These are phyloP conservation scores for Aspergillus viridinutans DNA, from an alignment of 2,329 filamentous ascomycete species.

Conservation along the genomic window DNA sequence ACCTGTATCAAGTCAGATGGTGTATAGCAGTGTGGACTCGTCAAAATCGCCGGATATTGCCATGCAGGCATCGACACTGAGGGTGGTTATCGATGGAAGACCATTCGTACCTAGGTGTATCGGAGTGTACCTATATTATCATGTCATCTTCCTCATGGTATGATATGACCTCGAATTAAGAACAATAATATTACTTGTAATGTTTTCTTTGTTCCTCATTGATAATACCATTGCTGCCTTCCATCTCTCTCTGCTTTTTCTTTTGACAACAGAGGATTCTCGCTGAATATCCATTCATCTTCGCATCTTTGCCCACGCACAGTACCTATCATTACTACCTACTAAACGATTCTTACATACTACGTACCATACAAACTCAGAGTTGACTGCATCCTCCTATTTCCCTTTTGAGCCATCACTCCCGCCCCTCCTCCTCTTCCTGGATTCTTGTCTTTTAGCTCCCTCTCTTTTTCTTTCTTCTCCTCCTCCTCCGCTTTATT, in stretches of 20 bases:
- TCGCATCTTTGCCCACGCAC: neutral
- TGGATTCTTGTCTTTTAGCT: slow-evolving; percentile 11
- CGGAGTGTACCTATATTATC: neutral
- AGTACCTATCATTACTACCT: neutral
- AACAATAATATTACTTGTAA: neutral
- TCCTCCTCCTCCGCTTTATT: slow-evolving; percentile 15
- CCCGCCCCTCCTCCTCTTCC: slow-evolving; percentile 18
- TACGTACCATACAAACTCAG: neutral
- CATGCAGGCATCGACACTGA: neutral
- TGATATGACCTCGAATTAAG: neutral
- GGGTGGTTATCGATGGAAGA: neutral
- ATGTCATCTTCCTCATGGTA: neutral
- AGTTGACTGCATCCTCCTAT: slow-evolving; percentile 4
- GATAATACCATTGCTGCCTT: neutral
- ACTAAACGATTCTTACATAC: neutral
- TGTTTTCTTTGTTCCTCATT: neutral
- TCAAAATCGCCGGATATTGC: slow-evolving; percentile 14
- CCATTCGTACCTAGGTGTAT: neutral
- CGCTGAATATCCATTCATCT: neutral
- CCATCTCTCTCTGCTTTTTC: neutral
- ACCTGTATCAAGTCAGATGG: neutral
- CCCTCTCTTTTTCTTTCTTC: slow-evolving; percentile 12
- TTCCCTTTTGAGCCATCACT: slow-evolving; percentile 19
- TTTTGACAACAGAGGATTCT: neutral
- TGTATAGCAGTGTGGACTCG: neutral